Evolutionary conservation across 768 basidiomycete genomes (phyloP).

Genomic region (Sporobolomyces roseus): DNA sequence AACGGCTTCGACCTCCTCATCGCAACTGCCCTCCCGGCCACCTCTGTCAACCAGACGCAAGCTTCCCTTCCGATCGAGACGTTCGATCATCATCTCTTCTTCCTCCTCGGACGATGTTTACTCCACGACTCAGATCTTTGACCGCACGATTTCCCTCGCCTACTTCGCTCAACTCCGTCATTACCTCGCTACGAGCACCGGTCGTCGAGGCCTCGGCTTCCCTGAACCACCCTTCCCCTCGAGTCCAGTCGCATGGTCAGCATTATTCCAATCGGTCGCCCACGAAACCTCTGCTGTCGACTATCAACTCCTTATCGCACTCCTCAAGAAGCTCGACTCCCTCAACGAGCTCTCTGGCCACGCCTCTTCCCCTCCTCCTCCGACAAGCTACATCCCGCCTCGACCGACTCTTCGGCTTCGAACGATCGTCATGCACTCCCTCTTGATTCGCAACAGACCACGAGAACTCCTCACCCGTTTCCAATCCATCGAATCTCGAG

Average conservation of each 20-base stretch:
- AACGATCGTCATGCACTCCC: constrained; percentile 29
- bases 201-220: constrained; percentile 2
- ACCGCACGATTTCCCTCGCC: neutral
- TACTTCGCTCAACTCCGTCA: constrained; percentile 17
- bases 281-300: neutral
- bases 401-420: constrained; percentile 13
- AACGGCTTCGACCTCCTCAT: too few relatives aligned
- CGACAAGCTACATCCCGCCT: constrained; percentile 8
- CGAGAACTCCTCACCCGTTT: neutral
- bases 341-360: neutral
- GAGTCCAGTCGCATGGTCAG: constrained; percentile 15
- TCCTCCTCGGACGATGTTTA: constrained; percentile 42
- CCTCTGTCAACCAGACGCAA: neutral
- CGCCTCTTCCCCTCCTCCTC: neutral
- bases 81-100: neutral
- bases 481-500: constrained; percentile 3
- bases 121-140: constrained; percentile 43
- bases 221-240: constrained; percentile 19
- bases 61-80: neutral
- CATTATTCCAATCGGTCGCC: constrained; percentile 16
- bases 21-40: neutral
- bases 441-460: constrained; percentile 5
- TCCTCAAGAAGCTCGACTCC: constrained; percentile 11
- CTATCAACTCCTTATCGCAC: neutral
- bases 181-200: neutral